These are phyloP conservation scores for Epichloe gansuensis DNA, from an alignment of 2,329 filamentous ascomycete genomes.

Conservation along the genomic window DNA sequence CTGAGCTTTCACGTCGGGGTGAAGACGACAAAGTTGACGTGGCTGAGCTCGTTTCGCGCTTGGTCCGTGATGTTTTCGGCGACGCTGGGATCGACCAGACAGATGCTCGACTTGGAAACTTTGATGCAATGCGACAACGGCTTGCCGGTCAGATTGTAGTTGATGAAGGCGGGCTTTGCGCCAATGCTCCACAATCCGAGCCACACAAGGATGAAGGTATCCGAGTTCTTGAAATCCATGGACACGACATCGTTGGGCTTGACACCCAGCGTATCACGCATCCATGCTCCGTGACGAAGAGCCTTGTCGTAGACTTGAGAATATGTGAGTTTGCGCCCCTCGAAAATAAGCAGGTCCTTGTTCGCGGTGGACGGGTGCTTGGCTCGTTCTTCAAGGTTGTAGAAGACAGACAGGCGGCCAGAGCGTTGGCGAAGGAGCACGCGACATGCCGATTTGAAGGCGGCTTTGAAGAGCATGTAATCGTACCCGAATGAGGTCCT, in stretches of 20 bases:
- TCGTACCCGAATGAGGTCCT: constrained; percentile 57
- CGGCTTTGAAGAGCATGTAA: constrained; percentile 41
- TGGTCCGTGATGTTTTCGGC: constrained; percentile 44
- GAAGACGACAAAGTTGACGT: constrained; percentile 49
- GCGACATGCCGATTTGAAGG: constrained; percentile 33
- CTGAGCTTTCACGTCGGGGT: constrained; percentile 44
- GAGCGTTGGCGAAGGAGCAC: constrained; percentile 35
- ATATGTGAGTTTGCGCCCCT: constrained; percentile 60
- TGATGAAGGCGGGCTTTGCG: constrained; percentile 74
- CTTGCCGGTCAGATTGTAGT: constrained; percentile 67
- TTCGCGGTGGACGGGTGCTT: constrained; percentile 36
- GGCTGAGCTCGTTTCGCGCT: constrained; percentile 36
- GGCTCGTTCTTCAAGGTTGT: constrained; percentile 58
- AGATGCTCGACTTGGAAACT: constrained; percentile 51
- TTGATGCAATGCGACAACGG: constrained; percentile 63
- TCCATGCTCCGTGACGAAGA: constrained; percentile 64
- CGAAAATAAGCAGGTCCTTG: constrained; percentile 51
- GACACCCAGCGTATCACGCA: constrained; percentile 51
- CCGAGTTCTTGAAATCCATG: constrained; percentile 69
- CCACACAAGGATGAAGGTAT: constrained; percentile 64
- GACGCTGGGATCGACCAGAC: constrained; percentile 56
- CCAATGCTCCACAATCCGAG: constrained; percentile 75
- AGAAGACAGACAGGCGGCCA: constrained; percentile 61
- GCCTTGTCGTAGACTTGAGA: constrained; percentile 59
- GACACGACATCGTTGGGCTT: constrained; percentile 66